Evolutionary conservation across 441 rosid species (phyloP), one percentile per base, ranked within the genome.

Genomic region (Pelargonium citronellum): DNA sequence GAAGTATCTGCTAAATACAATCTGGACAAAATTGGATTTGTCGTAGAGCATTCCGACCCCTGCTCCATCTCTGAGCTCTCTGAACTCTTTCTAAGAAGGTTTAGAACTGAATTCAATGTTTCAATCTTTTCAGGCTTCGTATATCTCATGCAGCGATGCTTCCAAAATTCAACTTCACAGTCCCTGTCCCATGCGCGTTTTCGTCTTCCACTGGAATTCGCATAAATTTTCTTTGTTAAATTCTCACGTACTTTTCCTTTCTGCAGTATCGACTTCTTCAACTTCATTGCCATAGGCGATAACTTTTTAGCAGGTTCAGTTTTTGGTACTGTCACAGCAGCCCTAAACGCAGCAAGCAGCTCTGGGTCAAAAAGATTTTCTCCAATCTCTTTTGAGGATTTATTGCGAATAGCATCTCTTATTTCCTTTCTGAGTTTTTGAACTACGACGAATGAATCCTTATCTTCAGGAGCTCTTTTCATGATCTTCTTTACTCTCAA

Each of bases 81-180:
- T 46, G 88, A 81, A 73, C 81, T 84, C 64, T 80, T 86, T 81
- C 82, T 87, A 65, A 95, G 84, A 69, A 87, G 91, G 78, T 77
- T 78, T 69, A 95, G 95, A 82, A 95, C 99, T 53, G 98, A 95
- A 75, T 86, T 83, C 81, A 95, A 81, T 71, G 98, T 95, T 73
- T 89, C 95, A 79, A 95, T 81, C 77, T 95, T 92, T 82, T 95
- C 99, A 66, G 96, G 96, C 77, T 88, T 91, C 68, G 88, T 75
- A 68, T 87, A 73, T 81, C 81, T 86, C 79, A 71, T 78, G 85
- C 98, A 91, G 43, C 99, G 96, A 79, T 95, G 81, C 89, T 92
- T 95, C 99, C 99, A 95, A 82, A 95, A 95, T 77, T 95, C 99
- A 69, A 95, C 96, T 76, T 87, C 99, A 83, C 98, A 95, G 74